Evolutionary conservation across 1,139 yeast species (phyloP).

Genomic region (Yamadazyma taylorii): DNA sequence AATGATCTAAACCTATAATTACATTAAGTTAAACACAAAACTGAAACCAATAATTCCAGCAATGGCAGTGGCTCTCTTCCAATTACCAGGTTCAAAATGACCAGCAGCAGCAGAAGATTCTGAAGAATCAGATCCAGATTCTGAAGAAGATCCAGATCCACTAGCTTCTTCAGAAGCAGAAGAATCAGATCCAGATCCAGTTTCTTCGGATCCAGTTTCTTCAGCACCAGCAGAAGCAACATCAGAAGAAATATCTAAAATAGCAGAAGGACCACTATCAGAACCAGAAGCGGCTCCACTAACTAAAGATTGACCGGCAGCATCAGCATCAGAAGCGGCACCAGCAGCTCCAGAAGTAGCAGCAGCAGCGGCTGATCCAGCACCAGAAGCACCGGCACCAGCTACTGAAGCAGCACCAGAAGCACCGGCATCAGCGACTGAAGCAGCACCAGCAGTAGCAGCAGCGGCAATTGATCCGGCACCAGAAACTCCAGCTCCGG

Average conservation of each 20-base stretch:
- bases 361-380: slow-evolving; percentile 1
- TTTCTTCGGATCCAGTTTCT: slow-evolving; percentile 9
- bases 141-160: slow-evolving; percentile 13
- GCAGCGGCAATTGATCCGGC: slow-evolving; percentile 35
- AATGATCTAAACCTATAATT: slow-evolving; percentile 9
- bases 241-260: slow-evolving; percentile 17
- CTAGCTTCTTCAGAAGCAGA: slow-evolving; percentile 13
- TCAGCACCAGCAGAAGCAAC: slow-evolving; percentile 17
- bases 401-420: slow-evolving; percentile 4
- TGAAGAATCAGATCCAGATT: slow-evolving; percentile 14
- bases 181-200: slow-evolving; percentile 15
- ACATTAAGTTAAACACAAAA: slow-evolving; percentile 35
- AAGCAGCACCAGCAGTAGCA: slow-evolving; percentile 21
- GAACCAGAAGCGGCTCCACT: neutral
- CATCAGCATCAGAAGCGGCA: slow-evolving; percentile 1
- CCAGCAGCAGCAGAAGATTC: slow-evolving; percentile 18
- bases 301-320: neutral
- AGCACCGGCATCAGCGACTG: slow-evolving; percentile 7
- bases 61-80: slow-evolving; percentile 43
- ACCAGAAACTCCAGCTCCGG: slow-evolving; percentile 38
- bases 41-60: slow-evolving; percentile 41
- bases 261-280: slow-evolving; percentile 6
- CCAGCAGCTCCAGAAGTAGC: too few species aligned
- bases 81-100: slow-evolving; percentile 26
- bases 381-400: slow-evolving; percentile 17